Percentiles rank a stretch among this genome's conserved stretches.
phyloP scores from a whole-genome alignment of 2,329 filamentous ascomycete species.

The Pyricularia grisea region DNA sequence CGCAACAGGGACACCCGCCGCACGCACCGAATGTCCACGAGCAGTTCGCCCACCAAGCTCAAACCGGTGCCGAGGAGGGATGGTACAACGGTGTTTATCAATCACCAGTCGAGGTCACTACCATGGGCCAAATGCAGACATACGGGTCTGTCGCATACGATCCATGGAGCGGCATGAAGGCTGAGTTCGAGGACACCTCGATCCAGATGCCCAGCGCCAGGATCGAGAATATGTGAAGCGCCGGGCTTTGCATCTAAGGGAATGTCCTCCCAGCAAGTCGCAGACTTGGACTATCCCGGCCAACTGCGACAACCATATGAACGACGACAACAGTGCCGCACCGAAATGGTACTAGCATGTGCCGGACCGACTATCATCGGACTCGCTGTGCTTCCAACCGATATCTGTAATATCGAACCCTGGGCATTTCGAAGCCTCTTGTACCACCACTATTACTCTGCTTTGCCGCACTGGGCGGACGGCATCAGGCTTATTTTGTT shows the following conservation, averaged over 20 bases:
- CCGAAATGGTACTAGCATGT: background rate
- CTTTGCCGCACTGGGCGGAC: background rate
- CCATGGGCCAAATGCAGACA: constrained; percentile 40
- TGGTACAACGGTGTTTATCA: constrained; percentile 47
- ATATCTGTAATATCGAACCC: background rate
- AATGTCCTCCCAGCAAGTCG: background rate
- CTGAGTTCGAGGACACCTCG: constrained; percentile 47
- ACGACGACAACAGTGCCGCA: background rate
- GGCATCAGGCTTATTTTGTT: background rate
- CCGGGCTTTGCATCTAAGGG: background rate
- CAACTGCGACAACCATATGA: background rate
- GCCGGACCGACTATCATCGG: background rate
- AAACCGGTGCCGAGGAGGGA: constrained; percentile 34
- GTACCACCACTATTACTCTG: background rate
- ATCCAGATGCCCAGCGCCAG: constrained; percentile 51
- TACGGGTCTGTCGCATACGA: constrained; percentile 42
- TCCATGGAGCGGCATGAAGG: constrained; percentile 40
- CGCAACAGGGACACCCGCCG: constrained; percentile 22
- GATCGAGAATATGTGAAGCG: constrained; percentile 42
- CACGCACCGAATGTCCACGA: constrained; percentile 18
- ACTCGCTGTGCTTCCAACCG: background rate
- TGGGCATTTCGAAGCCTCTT: background rate
- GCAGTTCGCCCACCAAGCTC: constrained; percentile 26
- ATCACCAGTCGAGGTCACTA: constrained; percentile 45
- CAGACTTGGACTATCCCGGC: background rate